A percentile compares a stretch with the other conserved stretches of the same genome.
phyloP scores from a whole-genome alignment of 805 yeast genomes.

The Candida tallmaniae region DNA sequence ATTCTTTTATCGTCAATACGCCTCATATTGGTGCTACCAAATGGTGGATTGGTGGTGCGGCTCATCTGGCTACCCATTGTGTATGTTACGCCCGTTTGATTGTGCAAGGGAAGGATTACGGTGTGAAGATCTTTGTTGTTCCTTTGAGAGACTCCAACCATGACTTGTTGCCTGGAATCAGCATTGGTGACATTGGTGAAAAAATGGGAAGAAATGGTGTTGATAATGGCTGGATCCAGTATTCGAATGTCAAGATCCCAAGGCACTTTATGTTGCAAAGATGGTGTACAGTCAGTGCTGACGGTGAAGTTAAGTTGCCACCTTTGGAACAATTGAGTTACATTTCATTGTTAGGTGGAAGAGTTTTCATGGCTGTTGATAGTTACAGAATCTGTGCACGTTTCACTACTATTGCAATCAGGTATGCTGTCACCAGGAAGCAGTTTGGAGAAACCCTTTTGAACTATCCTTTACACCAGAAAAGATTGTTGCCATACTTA shows the following conservation, averaged over 20 bases:
- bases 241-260: slow-evolving; percentile 78
- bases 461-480: slow-evolving; percentile 86
- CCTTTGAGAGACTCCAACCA: slow-evolving; percentile 78
- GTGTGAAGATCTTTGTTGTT: slow-evolving; percentile 88
- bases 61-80: slow-evolving; percentile 86
- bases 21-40: slow-evolving; percentile 92
- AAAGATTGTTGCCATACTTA: slow-evolving; percentile 78
- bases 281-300: slow-evolving; percentile 64
- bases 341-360: slow-evolving; percentile 81
- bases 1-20: slow-evolving; percentile 73
- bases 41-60: slow-evolving; percentile 99
- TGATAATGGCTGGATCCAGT: slow-evolving; percentile 97
- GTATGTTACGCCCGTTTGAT: slow-evolving; percentile 81
- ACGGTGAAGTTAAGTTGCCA: slow-evolving; percentile 70
- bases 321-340: slow-evolving; percentile 87
- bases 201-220: slow-evolving; percentile 96
- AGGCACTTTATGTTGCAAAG: slow-evolving; percentile 77
- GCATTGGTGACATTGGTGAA: slow-evolving; percentile 88
- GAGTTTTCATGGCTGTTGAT: slow-evolving; percentile 87
- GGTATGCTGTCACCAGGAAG: slow-evolving; percentile 87
- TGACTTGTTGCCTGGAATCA: slow-evolving; percentile 70
- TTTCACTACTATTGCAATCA: slow-evolving; percentile 75
- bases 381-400: slow-evolving; percentile 78
- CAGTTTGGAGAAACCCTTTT: slow-evolving; percentile 69
- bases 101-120: slow-evolving; percentile 80